Evolutionary conservation across 176 grass and related monocot genomes (phyloP).

Genomic region (Triticum turgidum): DNA sequence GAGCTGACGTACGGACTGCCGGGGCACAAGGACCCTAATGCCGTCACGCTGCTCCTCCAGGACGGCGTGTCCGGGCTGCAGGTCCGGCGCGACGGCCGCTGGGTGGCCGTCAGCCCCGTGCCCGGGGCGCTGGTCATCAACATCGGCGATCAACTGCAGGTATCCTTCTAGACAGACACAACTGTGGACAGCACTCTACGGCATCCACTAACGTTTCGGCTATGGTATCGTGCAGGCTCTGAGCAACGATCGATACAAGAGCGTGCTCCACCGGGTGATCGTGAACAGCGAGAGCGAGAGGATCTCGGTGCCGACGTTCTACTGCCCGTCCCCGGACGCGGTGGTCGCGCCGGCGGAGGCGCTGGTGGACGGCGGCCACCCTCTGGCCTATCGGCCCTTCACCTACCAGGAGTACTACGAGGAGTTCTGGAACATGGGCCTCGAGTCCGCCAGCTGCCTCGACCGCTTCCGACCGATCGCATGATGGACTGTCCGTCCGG

Average conservation of each 20-base stretch:
- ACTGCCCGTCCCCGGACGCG: slow-evolving; percentile 58
- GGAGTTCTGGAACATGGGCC: slow-evolving; percentile 76
- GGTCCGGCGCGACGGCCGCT: slow-evolving; percentile 53
- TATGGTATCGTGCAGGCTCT: slow-evolving; percentile 43
- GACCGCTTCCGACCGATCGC: slow-evolving; percentile 54
- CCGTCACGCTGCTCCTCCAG: slow-evolving; percentile 86
- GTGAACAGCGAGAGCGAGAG: slow-evolving; percentile 78
- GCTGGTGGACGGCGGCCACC: slow-evolving; percentile 49
- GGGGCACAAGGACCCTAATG: slow-evolving; percentile 88
- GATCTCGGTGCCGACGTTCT: slow-evolving; percentile 89
- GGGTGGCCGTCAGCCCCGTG: slow-evolving; percentile 75
- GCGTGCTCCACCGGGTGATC: slow-evolving; percentile 79
- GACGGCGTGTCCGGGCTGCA: slow-evolving; percentile 82
- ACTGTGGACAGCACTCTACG: too few species aligned
- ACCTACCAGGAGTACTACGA: slow-evolving; percentile 76
- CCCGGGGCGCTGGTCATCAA: slow-evolving; percentile 72
- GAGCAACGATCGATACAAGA: slow-evolving; percentile 76
- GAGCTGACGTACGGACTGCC: slow-evolving; percentile 90
- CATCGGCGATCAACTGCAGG: slow-evolving; percentile 90
- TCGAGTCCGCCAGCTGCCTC: slow-evolving; percentile 67
- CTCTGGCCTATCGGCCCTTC: slow-evolving; percentile 59
- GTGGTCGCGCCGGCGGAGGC: slow-evolving; percentile 52
- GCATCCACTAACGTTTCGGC: neutral
- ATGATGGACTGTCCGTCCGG: neutral
- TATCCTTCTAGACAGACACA: neutral